Evolutionary conservation across 768 basidiomycete species (phyloP).

Genomic region (Lactarius evosmus): DNA sequence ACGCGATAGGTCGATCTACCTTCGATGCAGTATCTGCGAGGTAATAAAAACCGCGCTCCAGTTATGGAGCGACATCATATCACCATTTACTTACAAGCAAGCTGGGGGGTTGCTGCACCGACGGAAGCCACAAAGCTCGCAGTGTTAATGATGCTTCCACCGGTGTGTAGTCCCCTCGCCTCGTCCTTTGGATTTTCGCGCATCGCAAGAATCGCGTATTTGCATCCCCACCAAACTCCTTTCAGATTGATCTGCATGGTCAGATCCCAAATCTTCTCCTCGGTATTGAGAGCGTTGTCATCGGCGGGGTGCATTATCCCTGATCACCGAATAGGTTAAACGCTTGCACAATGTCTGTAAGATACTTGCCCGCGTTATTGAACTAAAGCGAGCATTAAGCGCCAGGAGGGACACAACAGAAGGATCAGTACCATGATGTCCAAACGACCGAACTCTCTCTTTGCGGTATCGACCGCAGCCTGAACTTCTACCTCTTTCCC

Average conservation of each 20-base stretch:
- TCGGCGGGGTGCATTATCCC: constrained; percentile 99
- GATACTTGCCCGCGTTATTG: constrained; percentile 76
- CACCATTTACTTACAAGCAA: constrained; percentile 74
- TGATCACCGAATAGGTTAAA: constrained; percentile 29
- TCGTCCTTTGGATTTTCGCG: constrained; percentile 83
- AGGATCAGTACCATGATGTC: constrained; percentile 78
- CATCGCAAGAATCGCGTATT: constrained; percentile 97
- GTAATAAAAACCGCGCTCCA: constrained; percentile 9
- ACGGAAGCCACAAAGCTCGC: constrained; percentile 95
- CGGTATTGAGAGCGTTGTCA: constrained; percentile 93
- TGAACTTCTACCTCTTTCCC: constrained; percentile 85
- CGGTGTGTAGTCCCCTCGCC: constrained; percentile 71
- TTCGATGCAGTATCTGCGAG: constrained; percentile 88
- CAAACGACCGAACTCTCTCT: constrained; percentile 85
- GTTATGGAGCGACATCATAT: neutral
- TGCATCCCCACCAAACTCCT: constrained; percentile 99
- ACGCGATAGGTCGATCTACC: constrained; percentile 37
- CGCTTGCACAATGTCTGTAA: neutral
- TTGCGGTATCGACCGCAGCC: constrained; percentile 72
- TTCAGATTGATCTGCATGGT: constrained; percentile 95
- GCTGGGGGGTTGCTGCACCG: constrained; percentile 96
- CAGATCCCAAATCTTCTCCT: constrained; percentile 94
- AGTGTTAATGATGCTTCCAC: constrained; percentile 96
- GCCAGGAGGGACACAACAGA: neutral
- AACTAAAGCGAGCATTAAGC: constrained; percentile 51